Base-by-base conservation (phyloP, 2,329 filamentous ascomycete species). In the Cordyceps cicadae region DNA sequence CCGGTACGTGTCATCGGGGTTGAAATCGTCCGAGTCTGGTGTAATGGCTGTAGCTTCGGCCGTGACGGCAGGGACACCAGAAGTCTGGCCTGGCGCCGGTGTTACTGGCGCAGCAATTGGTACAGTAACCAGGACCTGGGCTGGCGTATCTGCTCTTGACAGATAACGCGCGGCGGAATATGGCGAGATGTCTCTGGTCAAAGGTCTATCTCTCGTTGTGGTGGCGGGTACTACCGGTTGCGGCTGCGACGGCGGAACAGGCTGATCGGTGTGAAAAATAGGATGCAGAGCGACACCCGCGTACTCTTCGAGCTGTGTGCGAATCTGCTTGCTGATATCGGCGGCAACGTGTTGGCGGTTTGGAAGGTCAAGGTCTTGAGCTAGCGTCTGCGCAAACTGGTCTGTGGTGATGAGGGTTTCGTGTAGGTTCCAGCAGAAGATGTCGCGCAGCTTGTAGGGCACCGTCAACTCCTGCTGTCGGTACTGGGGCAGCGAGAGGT, bases 361-460 rank as follows among this genome's bases (percentile, higher is more conserved):
- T 4, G 93, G 93, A 48, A 99, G 83, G 71, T 99, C 94, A 48
- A 99, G 81, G 71, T 99, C 94, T 65, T 96, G 90, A 1, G 96
- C 92, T 66, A 97, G 85, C 1, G 83, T 86, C 67, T 89, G 84
- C n/a, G 94, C 94, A 71, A 97, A 99, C 70, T 96, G 89, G 70
- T 99, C 94, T 0, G 94, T 96, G 0, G 94, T 99, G 56, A 92
- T 89, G 62, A 97, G 79, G 0, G 90, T 89, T 76, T 99, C 94
- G 74, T 97, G 93, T 15, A 99, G 81, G 69, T 99, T 99, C 94
- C 94, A 99, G 57, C 97, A 77, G 68, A 99, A 97, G n/a, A 90
- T 88, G 68, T 99, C 94, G 68, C 95, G 92, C 61, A 99, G 80
- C 64, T 94, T 86, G 74, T 92, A 97, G 3, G 90, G 88, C 0